phyloP scores from a whole-genome alignment of 352 stramenopile genomes.

The Porosira glacialis region DNA sequence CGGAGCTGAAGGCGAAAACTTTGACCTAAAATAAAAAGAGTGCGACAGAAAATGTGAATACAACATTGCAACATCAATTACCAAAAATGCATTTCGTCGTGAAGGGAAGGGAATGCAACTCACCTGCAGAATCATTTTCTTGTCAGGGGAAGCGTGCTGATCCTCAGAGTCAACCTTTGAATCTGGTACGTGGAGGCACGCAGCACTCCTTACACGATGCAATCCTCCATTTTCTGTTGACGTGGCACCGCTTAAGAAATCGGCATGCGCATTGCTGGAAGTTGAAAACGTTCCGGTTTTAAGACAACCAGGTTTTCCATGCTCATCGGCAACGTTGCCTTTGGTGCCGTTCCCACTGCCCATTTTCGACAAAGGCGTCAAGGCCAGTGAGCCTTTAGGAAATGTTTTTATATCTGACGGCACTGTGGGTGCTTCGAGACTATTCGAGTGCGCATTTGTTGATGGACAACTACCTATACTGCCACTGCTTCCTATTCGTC shows the following conservation, averaged over 20 bases:
- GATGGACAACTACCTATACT: conserved; percentile 20
- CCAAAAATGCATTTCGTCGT: too few species aligned
- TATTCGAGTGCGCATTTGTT: conserved; percentile 14
- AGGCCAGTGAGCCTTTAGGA: conserved; percentile 27
- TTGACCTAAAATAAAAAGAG: too few species aligned
- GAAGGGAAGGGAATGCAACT: too few species aligned
- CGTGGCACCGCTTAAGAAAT: conserved; percentile 6
- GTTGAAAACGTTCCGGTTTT: conserved; percentile 6
- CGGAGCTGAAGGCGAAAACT: conserved; percentile 56
- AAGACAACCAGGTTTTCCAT: too few species aligned
- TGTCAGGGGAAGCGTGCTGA: conserved; percentile 13
- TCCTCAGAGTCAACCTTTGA: conserved; percentile 15
- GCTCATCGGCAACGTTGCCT: too few species aligned
- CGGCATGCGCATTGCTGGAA: background rate
- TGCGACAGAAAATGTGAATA: too few species aligned
- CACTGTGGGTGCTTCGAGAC: conserved; percentile 2
- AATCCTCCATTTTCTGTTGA: conserved; percentile 10
- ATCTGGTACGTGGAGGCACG: background rate
- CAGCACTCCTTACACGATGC: conserved; percentile 9
- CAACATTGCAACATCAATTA: too few species aligned
- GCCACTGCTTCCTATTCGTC: conserved; percentile 6
- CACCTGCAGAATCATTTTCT: conserved; percentile 24
- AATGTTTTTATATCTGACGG: conserved; percentile 25
- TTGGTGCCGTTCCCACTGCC: too few species aligned
- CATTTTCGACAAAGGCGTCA: conserved; percentile 17